Base-by-base conservation (phyloP, 2,329 filamentous ascomycete genomes). In the Venturia carpophila region DNA sequence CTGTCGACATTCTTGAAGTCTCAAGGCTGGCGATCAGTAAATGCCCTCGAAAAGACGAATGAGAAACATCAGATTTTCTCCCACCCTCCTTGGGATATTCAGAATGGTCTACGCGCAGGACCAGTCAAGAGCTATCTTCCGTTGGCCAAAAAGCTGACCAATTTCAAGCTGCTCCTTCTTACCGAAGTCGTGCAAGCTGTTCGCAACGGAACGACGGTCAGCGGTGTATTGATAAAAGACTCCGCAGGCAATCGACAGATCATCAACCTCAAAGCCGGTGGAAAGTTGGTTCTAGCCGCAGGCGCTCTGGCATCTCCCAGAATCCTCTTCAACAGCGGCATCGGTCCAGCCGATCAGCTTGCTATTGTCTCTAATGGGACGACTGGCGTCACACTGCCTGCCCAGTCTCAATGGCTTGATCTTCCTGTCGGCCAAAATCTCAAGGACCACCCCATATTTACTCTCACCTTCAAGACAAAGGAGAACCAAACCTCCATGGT, bases 91-190 rank as follows among this genome's bases (percentile, higher is more conserved):
- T 83, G 76, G 69, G 76, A 80, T 67, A 82, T 82, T 67, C 74
- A 78, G 21, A 71, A 78, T 21, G 81, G 80, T 3, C 77, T 83
- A 66, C 73, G 81, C 55, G 80, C 80, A 21, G 81, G 81, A 0
- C 80, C 81, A 0, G 75, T 75, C 0, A 75, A 74, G 65, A 83
- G 79, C 0, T 83, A 83, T 67, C 76, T 84, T 0, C 80, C 82
- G 66, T 74, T 72, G 4, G 80, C 81, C 0, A 69, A 79, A 13
- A 65, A 71, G 17, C 71, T 74, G 30, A 60, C 49, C 5, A 79
- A 80, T 66, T 82, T 82, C 73, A 71, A 71, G 63, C 69, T 84
- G 0, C 73, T 77, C 68, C 79, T 73, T 0, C 77, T 77, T 11
- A 76, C 75, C 13, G 74, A 73, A 43, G 81, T 81, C 27, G 69